Base-by-base conservation (phyloP, 1,284 basidiomycete species). In the Chalciporus sp. region DNA sequence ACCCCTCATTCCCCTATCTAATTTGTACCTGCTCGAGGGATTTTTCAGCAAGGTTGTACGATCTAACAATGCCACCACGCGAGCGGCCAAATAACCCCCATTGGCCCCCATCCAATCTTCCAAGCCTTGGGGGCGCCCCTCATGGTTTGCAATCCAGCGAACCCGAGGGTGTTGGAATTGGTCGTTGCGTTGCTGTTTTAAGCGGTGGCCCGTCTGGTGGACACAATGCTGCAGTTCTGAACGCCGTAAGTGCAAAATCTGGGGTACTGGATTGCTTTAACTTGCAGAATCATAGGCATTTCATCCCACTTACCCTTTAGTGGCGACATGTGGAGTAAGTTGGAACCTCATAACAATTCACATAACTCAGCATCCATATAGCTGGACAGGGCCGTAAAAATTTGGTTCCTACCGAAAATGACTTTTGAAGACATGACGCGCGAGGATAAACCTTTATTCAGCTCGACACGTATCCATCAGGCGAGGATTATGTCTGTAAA, bases 381-480 rank as follows among this genome's bases (percentile, higher is more conserved):
- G 88, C 74, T 88, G 60, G 88, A 91, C 58, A 80, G 86, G 57
- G 72, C 76, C 2, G 80, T 89, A 19, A 90, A 90, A 67, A 86
- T 91, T 9, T 91, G 88, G 88, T 72, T 71, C 70, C 58, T 80
- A 61, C 68, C 77, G 55, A 57, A 67, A 37, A 49, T 74, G 54
- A 49, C 65, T 10, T 59, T 61, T 0, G 67, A 71, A 6, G 68
- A 65, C 8, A 71, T 88, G 17, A 70, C 73, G 27, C 76, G 85
- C 40, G 85, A 86, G 66, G 88, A 90, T 57, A 90, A 89, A 57
- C 88, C 88, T 0, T 63, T 91, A 2, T 90, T 90, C 62, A 86
- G 82, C 59, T 86, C 79, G 44, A 75, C 80, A 20, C 71, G 75
- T 26, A 76, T 91, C 11, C 88, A 90, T 59, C 81, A 80, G 59